Percentiles rank a stretch among this genome's conserved stretches.
Evolutionary conservation across 2,329 filamentous ascomycete species (phyloP).

Genomic region (Trichoderma sp.): DNA sequence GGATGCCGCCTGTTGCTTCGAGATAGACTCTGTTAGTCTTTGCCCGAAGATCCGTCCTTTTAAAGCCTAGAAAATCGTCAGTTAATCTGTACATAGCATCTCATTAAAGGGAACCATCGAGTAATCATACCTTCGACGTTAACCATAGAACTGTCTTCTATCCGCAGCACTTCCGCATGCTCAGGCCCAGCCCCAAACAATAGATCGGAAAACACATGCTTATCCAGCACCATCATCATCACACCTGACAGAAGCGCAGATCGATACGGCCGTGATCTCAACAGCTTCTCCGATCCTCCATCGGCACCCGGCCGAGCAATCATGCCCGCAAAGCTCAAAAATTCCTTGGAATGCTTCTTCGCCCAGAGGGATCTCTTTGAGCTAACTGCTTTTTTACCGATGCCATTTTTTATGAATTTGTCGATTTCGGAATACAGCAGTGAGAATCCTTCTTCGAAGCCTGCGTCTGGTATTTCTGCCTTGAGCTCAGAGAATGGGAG

Average conservation of each 20-base stretch:
- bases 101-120: neutral
- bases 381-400: slow-evolving; percentile 24
- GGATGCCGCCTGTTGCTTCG: slow-evolving; percentile 28
- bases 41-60: slow-evolving; percentile 36
- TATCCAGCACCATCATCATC: slow-evolving; percentile 38
- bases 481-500: slow-evolving; percentile 22
- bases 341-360: slow-evolving; percentile 32
- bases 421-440: slow-evolving; percentile 35
- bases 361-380: slow-evolving; percentile 35
- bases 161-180: slow-evolving; percentile 34
- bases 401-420: slow-evolving; percentile 32
- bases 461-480: slow-evolving; percentile 28
- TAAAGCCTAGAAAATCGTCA: slow-evolving; percentile 36
- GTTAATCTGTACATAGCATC: neutral
- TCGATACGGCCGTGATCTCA: slow-evolving; percentile 34
- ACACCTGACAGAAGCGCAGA: slow-evolving; percentile 37
- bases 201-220: slow-evolving; percentile 36
- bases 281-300: slow-evolving; percentile 38
- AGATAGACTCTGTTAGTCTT: slow-evolving; percentile 37
- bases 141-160: slow-evolving; percentile 36
- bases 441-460: slow-evolving; percentile 34
- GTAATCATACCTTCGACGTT: slow-evolving; percentile 35
- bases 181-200: slow-evolving; percentile 40
- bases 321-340: slow-evolving; percentile 35
- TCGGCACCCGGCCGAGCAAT: slow-evolving; percentile 38